phyloP scores from a whole-genome alignment of 2,329 filamentous ascomycete genomes.

The Cryphonectria nitschkei region DNA sequence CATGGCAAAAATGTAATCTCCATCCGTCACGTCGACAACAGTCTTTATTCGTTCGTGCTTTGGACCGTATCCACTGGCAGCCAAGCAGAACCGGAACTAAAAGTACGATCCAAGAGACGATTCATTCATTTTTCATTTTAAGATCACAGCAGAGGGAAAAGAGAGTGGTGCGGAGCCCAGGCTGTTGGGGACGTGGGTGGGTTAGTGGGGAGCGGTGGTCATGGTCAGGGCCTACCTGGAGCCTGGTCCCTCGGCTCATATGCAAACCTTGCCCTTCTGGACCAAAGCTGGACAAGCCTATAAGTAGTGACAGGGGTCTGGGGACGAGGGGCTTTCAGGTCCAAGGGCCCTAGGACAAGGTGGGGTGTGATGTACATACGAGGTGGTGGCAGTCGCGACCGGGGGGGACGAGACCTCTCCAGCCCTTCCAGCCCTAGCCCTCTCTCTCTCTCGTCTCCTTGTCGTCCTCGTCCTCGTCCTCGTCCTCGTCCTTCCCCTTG shows the following conservation, averaged over 20 bases:
- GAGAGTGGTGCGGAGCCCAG: neutral
- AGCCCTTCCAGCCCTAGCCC: neutral
- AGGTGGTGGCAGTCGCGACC: neutral
- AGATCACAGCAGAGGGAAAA: neutral
- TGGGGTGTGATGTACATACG: neutral
- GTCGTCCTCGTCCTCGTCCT: too few species aligned
- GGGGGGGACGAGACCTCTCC: neutral
- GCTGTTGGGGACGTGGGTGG: neutral
- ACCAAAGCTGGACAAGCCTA: neutral
- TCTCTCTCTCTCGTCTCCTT: neutral
- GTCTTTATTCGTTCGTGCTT: neutral
- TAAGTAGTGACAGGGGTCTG: neutral
- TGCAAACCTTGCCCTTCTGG: neutral
- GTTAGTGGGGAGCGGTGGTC: neutral
- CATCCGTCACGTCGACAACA: neutral
- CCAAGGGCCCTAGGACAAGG: neutral
- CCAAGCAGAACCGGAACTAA: neutral
- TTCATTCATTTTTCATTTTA: neutral
- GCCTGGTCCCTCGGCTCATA: constrained; percentile 5
- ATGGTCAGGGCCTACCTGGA: neutral
- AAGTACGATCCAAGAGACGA: neutral
- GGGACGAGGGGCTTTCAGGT: neutral
- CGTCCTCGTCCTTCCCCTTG: neutral
- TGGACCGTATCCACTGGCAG: neutral
- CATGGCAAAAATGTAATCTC: neutral